phyloP scores from a whole-genome alignment of 805 yeast genomes.

The Yarrowia deformans region DNA sequence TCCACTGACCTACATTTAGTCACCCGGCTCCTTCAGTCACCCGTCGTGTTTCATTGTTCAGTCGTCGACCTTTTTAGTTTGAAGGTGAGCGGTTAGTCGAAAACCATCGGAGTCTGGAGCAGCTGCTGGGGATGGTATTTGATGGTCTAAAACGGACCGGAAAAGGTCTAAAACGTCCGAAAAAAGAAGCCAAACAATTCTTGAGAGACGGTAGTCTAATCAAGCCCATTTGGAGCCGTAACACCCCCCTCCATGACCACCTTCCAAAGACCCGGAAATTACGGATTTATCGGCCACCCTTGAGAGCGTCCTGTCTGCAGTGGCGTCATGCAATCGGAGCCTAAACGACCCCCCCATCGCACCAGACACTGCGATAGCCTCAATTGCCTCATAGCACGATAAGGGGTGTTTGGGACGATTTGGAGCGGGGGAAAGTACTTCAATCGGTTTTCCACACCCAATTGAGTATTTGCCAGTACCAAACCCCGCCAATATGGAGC shows the following conservation, averaged over 20 bases:
- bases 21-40: not conserved
- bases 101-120: not conserved
- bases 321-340: conserved; percentile 20
- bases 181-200: not conserved
- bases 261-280: not conserved
- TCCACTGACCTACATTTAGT: conserved; percentile 15
- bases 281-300: conserved; percentile 14
- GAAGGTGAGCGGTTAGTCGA: conserved; percentile 15
- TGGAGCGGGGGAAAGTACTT: not conserved
- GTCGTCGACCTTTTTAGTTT: conserved; percentile 6
- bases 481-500: not conserved
- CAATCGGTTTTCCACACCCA: not conserved
- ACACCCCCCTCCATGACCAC: not conserved
- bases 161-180: not conserved
- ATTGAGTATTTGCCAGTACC: not conserved
- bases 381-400: conserved; percentile 18
- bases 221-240: not conserved
- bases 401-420: not conserved
- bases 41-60: not conserved
- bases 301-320: conserved; percentile 8
- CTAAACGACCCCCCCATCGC: conserved; percentile 10
- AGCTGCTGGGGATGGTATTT: not conserved
- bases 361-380: conserved; percentile 23
- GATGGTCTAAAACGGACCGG: not conserved
- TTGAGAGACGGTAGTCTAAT: too few species aligned